Percentiles rank a stretch among this genome's conserved stretches.
phyloP scores from a whole-genome alignment of 768 basidiomycete species.

The Rhodotorula kratochvilovae region DNA sequence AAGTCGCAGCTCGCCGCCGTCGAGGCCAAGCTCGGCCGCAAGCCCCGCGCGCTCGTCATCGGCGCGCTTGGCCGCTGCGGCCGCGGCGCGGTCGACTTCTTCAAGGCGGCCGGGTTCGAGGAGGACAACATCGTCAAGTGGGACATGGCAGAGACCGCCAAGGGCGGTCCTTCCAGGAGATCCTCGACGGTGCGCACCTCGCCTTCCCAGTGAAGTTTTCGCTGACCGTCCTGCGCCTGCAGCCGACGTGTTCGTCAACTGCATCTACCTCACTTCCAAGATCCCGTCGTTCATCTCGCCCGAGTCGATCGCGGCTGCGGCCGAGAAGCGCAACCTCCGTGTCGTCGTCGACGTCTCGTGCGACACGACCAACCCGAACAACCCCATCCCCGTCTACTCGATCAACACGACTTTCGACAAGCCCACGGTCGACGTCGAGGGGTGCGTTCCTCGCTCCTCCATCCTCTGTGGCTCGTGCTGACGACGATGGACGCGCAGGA shows the following conservation, averaged over 20 bases:
- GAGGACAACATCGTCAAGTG: conserved; percentile 94
- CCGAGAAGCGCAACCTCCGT: conserved; percentile 61
- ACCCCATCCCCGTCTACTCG: conserved; percentile 92
- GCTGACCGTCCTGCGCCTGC: background rate
- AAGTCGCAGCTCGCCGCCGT: conserved; percentile 62
- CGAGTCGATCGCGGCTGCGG: conserved; percentile 68
- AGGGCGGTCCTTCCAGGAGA: conserved; percentile 91
- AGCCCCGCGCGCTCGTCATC: conserved; percentile 81
- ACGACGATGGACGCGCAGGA: conserved; percentile 42
- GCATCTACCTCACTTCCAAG: conserved; percentile 86
- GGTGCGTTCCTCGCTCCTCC: conserved; percentile 53
- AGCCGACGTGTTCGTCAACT: conserved; percentile 98
- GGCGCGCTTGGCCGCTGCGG: conserved; percentile 95
- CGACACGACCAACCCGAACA: conserved; percentile 97
- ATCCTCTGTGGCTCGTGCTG: conserved; percentile 7
- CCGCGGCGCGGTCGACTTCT: conserved; percentile 87
- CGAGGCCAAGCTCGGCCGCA: conserved; percentile 54
- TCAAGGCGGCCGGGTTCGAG: conserved; percentile 87
- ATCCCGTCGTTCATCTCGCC: conserved; percentile 78
- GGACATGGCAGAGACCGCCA: conserved; percentile 94
- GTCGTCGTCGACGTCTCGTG: conserved; percentile 97
- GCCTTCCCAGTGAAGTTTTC: too few species aligned
- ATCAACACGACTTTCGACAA: conserved; percentile 90
- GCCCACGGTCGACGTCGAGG: conserved; percentile 81
- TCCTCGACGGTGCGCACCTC: conserved; percentile 60